Evolutionary conservation across 257 asterid genomes (phyloP), one percentile per base, ranked within the genome.

Genomic region (Nicotiana sylvestris): DNA sequence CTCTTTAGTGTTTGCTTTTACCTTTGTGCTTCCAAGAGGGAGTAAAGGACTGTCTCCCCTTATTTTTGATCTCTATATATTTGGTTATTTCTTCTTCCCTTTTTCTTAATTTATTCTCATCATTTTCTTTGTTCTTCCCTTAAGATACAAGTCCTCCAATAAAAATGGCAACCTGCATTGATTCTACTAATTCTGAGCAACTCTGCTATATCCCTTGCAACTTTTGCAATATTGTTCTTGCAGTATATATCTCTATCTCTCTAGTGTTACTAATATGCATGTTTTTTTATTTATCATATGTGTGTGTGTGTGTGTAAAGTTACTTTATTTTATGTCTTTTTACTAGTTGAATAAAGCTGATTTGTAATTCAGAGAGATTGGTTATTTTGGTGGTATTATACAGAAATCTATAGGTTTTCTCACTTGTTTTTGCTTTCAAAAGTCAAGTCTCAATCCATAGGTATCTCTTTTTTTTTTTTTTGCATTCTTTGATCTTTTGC

Each of bases 151-250:
- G 57, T 66, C n/a, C 74, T 66, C 74, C 0, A 43, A 43, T 39
- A 39, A 53, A 67, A 83, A 89, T 89, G 91, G 83, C 92, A 53
- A 86, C 81, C 83, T 83, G 85, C 86, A 86, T 85, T 89, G 93
- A 91, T 33, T 87, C 85, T 88, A 58, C 89, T 39, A 39, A 6
- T 69, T 80, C 94, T 39, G 98, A 94, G 86, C 91, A 94, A 83
- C 92, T 94, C 60, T 92, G 96, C 86, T 94, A 94, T 86, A 94
- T 94, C 88, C 97, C 98, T 92, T 92, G 97, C 92, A 92, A 89
- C 91, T 94, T 89, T 90, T 94, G 98, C 91, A 93, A 84, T 87
- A 92, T 92, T 69, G 95, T 94, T 86, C 98, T 94, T 82, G 98
- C 97, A 97, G 98, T 94, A 92, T 67, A 30, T 29, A 35, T 76